Evolutionary conservation across 768 basidiomycete genomes (phyloP).

Genomic region (Lactarius sanguifluus): DNA sequence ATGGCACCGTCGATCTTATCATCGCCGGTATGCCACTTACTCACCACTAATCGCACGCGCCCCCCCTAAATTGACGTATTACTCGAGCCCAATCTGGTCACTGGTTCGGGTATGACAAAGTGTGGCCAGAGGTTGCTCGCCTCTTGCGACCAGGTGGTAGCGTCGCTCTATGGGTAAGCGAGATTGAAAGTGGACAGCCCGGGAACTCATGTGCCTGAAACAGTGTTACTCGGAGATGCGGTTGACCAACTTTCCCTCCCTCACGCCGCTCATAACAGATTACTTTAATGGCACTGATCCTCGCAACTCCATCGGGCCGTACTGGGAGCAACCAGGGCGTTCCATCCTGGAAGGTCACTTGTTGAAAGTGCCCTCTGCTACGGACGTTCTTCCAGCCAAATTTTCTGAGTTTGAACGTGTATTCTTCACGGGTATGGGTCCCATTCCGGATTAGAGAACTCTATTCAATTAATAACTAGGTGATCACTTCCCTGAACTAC

Average conservation of each 20-base stretch:
- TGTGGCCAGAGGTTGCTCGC: conserved; percentile 67
- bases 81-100: conserved; percentile 72
- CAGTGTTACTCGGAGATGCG: conserved; percentile 64
- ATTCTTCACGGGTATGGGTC: conserved; percentile 55
- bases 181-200: background rate
- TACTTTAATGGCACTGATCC: conserved; percentile 64
- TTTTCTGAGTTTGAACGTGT: conserved; percentile 50
- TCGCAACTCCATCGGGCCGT: conserved; percentile 56
- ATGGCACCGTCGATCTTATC: conserved; percentile 61
- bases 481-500: conserved; percentile 42
- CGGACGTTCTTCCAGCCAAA: conserved; percentile 36
- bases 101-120: conserved; percentile 74
- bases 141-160: conserved; percentile 62
- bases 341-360: conserved; percentile 72
- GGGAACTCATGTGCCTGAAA: background rate
- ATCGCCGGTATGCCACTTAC: conserved; percentile 52
- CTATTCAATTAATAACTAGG: conserved; percentile 33
- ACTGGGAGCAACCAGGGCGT: conserved; percentile 82
- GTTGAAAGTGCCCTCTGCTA: conserved; percentile 62
- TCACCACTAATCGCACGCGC: background rate
- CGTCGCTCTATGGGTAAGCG: conserved; percentile 69
- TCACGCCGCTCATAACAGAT: conserved; percentile 56
- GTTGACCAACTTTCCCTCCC: conserved; percentile 56
- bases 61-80: conserved; percentile 7
- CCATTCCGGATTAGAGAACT: background rate